These are phyloP conservation scores for Diplodia scrobiculata DNA, from an alignment of 2,329 filamentous ascomycete species.

Conservation along the genomic window DNA sequence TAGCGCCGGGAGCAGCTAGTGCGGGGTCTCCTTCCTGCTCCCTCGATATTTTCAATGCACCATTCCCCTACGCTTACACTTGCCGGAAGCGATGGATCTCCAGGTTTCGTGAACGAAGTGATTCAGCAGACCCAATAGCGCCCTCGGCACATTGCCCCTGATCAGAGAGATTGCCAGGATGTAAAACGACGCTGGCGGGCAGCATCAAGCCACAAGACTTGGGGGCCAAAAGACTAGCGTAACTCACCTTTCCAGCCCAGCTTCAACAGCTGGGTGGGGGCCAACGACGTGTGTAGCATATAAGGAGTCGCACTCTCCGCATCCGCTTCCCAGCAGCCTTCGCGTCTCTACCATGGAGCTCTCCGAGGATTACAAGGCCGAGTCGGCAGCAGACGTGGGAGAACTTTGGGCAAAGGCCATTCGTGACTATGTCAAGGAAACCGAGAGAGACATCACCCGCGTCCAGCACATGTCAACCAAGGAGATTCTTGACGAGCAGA, in stretches of 20 bases:
- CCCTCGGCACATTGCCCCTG: neutral
- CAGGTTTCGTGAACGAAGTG: no score
- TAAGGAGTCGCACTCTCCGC: neutral
- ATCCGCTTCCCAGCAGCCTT: neutral
- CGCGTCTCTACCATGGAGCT: neutral
- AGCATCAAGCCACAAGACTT: neutral
- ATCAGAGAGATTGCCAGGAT: neutral
- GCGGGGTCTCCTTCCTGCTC: neutral
- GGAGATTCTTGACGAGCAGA: slow-evolving; percentile 20
- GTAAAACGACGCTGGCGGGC: neutral
- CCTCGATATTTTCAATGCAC: neutral
- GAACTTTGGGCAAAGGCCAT: slow-evolving; percentile 32
- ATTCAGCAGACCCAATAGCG: neutral
- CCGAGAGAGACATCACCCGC: slow-evolving; percentile 26
- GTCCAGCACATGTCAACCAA: slow-evolving; percentile 30
- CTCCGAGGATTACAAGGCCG: neutral
- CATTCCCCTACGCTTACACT: neutral
- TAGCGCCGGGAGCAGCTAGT: neutral
- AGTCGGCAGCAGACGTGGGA: slow-evolving; percentile 31
- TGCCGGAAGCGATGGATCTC: neutral
- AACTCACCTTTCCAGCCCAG: neutral
- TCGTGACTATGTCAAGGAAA: slow-evolving; percentile 32
- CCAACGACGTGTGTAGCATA: neutral
- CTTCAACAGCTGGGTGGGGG: neutral
- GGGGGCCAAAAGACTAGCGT: neutral